phyloP scores from a whole-genome alignment of 169 alveolate genomes.

The Cytauxzoon felis region DNA sequence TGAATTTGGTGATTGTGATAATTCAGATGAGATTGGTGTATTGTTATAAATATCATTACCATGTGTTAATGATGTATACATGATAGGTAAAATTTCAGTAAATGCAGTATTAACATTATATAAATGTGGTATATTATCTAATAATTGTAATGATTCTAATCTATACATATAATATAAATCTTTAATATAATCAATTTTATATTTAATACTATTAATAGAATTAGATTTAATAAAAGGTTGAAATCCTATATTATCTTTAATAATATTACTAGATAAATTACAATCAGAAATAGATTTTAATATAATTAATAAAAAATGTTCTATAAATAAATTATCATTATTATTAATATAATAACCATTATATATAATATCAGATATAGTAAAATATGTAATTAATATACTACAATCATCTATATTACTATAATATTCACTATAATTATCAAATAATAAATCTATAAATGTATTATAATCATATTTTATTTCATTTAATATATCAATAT shows the following conservation, averaged over 20 bases:
- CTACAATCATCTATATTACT: conserved; percentile 53
- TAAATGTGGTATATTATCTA: neutral
- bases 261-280: conserved; percentile 29
- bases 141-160: conserved; percentile 5
- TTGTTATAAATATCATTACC: neutral
- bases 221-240: conserved; percentile 18
- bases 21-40: neutral
- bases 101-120: conserved; percentile 15
- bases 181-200: conserved; percentile 33
- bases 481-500: conserved; percentile 25
- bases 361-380: conserved; percentile 19
- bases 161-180: conserved; percentile 24
- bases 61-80: conserved; percentile 8
- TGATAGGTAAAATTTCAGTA: conserved; percentile 41
- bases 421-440: conserved; percentile 31
- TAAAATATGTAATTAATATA: conserved; percentile 18
- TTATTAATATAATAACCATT: neutral
- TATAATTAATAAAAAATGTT: conserved; percentile 18
- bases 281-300: conserved; percentile 23
- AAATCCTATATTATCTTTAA: neutral
- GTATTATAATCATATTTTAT: conserved; percentile 16
- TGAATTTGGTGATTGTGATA: too few relatives aligned
- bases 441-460: conserved; percentile 27
- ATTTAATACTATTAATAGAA: conserved; percentile 4
- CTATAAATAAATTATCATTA: neutral